phyloP scores from a whole-genome alignment of 331 rosid genomes.

The Acacia pycnantha region DNA sequence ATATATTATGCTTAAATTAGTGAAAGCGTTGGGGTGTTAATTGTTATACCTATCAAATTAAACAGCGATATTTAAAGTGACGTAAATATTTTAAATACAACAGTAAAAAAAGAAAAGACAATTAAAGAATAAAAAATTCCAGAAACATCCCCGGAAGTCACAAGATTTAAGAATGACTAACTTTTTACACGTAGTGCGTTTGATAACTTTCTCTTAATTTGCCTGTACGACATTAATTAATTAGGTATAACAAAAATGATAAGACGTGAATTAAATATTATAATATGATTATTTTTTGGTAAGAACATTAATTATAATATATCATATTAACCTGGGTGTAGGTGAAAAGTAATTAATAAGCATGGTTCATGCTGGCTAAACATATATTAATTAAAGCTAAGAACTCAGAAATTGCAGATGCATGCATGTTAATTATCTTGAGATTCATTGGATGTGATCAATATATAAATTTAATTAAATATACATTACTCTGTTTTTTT shows the following conservation, averaged over 20 bases:
- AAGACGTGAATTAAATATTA: no score
- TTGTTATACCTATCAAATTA: neutral
- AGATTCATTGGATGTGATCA: neutral
- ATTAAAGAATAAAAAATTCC: neutral
- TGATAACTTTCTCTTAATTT: neutral
- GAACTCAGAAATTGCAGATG: neutral
- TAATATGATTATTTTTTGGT: no score
- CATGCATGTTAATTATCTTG: neutral
- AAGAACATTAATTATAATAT: no score
- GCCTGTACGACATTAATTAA: neutral
- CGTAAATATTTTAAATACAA: neutral
- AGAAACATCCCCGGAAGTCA: neutral
- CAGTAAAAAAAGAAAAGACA: no score
- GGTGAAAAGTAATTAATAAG: no score
- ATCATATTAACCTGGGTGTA: no score
- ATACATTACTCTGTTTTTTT: no score
- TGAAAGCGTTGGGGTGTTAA: neutral
- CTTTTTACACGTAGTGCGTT: no score
- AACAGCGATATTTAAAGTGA: neutral
- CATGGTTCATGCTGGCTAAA: no score
- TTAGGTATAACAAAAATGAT: neutral
- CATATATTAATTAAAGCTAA: no score
- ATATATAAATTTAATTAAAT: no score
- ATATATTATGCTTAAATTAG: neutral
- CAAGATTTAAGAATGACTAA: neutral